Base-by-base conservation (phyloP, 75 land plant species). In the Isoetes taiwanensis region DNA sequence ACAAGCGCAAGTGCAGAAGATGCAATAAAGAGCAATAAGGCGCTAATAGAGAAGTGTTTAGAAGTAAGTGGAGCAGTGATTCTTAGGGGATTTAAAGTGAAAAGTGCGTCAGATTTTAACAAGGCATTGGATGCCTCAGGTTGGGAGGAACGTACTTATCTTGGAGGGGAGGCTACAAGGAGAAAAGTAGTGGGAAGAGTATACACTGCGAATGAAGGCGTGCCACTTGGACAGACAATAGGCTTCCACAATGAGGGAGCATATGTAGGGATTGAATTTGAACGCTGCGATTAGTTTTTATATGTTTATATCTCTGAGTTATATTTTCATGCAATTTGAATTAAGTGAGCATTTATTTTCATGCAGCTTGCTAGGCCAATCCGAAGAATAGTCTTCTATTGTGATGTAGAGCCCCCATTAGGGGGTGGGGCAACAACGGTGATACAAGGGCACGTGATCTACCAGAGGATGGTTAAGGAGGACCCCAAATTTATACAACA, bases 341-440 rank as follows among this genome's bases (percentile, higher is more conserved):
- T n/a, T n/a, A n/a, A n/a, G n/a, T n/a, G n/a, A n/a, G n/a, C n/a
- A n/a, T n/a, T n/a, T n/a, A 23, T 6, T 52, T 5, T 54, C 54
- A 35, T 27, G 29, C 61, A 93, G 98, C 86, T 88, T 11, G 95
- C 96, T 2, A 83, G 84, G 54, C 84, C 67, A 40, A 95, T 95
- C 1, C 58, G 80, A 0, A 88, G 81, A 52, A 26, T 93, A 57
- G 79, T 93, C 41, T 93, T 93, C 75, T 93, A 64, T 40, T 93
- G 98, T 75, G 98, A 93, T 39, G 82, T 78, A 37, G 90, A 88
- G 65, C 89, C 98, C 21, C 64, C 50, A 34, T 52, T 61, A 34
- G 98, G 86, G 10, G n/a, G n/a, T n/a, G 98, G 98, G 59, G 98
- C 87, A 39, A 88, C 98, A 30, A 95, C 98, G 1, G 88, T 93